These are phyloP conservation scores for Senecio squalidus DNA, from an alignment of 140 eudicot genomes.

Conservation along the genomic window DNA sequence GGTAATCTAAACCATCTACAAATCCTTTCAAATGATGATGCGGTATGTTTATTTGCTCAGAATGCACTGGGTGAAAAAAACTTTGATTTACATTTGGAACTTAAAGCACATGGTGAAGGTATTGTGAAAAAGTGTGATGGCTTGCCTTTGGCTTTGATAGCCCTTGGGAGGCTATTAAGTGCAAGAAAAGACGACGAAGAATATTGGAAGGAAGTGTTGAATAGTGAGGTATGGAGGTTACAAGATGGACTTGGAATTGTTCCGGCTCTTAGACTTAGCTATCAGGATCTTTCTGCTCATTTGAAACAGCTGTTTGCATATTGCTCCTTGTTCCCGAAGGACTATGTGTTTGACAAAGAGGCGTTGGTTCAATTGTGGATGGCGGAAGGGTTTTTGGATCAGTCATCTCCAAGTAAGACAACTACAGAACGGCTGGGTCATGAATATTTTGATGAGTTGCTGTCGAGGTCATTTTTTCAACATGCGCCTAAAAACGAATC, in stretches of 20 bases:
- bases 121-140: neutral
- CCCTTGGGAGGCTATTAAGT: neutral
- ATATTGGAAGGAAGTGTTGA: neutral
- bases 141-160: neutral
- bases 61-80: neutral
- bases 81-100: neutral
- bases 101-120: neutral
- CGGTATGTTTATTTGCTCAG: neutral
- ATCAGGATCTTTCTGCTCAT: neutral
- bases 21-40: neutral
- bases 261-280: neutral
- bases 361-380: neutral
- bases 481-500: neutral
- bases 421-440: neutral
- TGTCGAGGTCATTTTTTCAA: neutral
- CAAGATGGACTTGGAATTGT: neutral
- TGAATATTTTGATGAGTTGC: neutral
- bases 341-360: neutral
- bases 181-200: neutral
- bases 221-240: neutral
- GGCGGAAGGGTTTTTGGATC: neutral
- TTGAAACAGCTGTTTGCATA: neutral
- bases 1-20: neutral
- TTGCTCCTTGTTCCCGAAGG: neutral
- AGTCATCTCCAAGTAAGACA: neutral